Evolutionary conservation across 2,329 filamentous ascomycete species (phyloP).

Genomic region (Apiospora pterosperma): DNA sequence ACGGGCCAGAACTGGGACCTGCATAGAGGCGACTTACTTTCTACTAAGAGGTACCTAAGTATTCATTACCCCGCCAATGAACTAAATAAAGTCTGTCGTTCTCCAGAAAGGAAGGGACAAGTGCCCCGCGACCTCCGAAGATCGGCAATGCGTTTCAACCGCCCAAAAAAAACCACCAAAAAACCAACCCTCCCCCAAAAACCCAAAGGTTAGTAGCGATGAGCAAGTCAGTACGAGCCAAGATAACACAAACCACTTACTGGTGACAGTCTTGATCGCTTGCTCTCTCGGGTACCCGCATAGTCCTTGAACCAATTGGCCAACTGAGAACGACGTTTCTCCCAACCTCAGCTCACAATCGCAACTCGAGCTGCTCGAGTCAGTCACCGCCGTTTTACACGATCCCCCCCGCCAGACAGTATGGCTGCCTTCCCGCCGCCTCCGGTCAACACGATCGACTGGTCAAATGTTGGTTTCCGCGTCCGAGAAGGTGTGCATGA

Average conservation of each 20-base stretch:
- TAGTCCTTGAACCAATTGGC: not conserved
- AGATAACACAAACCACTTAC: not conserved
- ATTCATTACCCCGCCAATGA: not conserved
- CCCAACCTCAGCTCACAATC: not conserved
- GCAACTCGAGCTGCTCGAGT: not conserved
- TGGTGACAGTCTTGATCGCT: not conserved
- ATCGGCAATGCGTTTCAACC: not conserved
- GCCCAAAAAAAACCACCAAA: too few relatives aligned
- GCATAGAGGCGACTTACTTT: too few relatives aligned
- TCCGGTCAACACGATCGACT: constrained; percentile 81
- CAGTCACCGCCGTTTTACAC: not conserved
- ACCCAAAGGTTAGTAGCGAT: too few relatives aligned
- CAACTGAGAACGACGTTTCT: not conserved
- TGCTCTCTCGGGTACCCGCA: not conserved
- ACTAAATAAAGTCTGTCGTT: not conserved
- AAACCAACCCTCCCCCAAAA: not conserved
- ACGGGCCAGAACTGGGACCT: too few relatives aligned
- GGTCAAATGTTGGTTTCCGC: constrained; percentile 88
- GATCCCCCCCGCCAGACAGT: not conserved
- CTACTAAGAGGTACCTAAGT: too few relatives aligned
- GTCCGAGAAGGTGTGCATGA: constrained; percentile 72
- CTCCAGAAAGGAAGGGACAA: not conserved
- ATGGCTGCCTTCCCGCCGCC: constrained; percentile 63
- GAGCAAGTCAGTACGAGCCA: too few relatives aligned
- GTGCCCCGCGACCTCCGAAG: not conserved